Conservation (phyloP, 78 protist genomes). For the Pelomyxa schiedti region DNA sequence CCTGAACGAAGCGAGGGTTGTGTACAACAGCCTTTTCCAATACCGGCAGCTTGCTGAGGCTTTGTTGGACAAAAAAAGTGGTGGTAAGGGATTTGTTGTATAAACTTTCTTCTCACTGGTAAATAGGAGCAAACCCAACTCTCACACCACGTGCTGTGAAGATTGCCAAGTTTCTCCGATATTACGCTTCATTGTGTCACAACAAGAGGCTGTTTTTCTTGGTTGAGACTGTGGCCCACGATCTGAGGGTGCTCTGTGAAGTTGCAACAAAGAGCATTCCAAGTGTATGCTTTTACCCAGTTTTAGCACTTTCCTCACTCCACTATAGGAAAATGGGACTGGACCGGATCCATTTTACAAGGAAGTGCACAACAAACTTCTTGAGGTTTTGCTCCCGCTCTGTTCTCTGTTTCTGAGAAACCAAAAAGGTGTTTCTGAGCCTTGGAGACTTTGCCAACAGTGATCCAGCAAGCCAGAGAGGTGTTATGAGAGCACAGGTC, state of each 20-base stretch:
- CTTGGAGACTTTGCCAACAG: background rate
- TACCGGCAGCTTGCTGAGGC: background rate
- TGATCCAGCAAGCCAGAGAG: background rate
- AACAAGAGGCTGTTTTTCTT: background rate
- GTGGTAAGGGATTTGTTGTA: too few relatives aligned
- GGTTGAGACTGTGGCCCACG: conserved; percentile 4
- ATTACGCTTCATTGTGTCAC: background rate
- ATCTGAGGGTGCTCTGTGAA: conserved; percentile 3
- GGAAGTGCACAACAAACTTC: conserved; percentile 10
- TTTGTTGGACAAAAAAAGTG: background rate
- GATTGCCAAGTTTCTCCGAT: background rate
- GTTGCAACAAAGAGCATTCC: background rate
- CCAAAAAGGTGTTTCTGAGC: background rate
- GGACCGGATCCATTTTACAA: background rate
- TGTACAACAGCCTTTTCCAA: conserved; percentile 3
- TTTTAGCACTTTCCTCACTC: background rate
- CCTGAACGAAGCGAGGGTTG: background rate
- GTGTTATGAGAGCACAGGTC: conserved; percentile 3
- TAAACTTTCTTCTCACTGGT: too few relatives aligned
- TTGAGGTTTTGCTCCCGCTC: background rate
- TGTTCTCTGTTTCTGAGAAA: background rate
- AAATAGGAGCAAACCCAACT: background rate
- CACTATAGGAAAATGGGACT: background rate
- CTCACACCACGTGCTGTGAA: background rate
- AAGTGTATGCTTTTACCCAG: too few relatives aligned